A percentile compares a stretch with the other conserved stretches of the same genome.
These are phyloP conservation scores for Aleurites moluccanus DNA, from an alignment of 441 rosid genomes.

Conservation along the genomic window DNA sequence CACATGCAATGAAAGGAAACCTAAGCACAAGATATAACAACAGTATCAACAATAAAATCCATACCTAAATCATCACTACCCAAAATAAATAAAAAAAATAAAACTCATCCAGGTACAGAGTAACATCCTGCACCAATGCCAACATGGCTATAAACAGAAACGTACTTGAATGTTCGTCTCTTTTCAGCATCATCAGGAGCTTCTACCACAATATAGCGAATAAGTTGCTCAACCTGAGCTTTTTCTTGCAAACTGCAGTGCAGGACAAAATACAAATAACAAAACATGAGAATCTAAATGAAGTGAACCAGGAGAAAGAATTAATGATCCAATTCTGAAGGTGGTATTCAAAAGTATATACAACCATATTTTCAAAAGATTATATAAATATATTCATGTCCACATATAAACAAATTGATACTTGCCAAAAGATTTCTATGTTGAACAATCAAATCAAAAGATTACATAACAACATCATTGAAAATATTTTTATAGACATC, in stretches of 20 bases:
- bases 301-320: background rate
- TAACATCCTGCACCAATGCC: slow-evolving; percentile 3
- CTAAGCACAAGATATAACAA: slow-evolving; percentile 36
- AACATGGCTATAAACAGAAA: slow-evolving; percentile 10
- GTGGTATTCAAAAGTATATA: background rate
- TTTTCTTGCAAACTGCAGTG: slow-evolving; percentile 59
- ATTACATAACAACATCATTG: background rate
- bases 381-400: too few species aligned
- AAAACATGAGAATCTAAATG: background rate
- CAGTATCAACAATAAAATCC: slow-evolving; percentile 26
- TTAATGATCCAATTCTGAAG: background rate
- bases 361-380: too few species aligned
- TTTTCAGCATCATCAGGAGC: slow-evolving; percentile 77
- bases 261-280: background rate
- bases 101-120: background rate
- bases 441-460: background rate
- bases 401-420: background rate
- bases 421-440: background rate
- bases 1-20: slow-evolving; percentile 93
- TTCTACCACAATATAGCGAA: slow-evolving; percentile 72
- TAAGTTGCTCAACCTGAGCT: slow-evolving; percentile 68
- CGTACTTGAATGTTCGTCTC: slow-evolving; percentile 81
- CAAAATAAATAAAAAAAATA: background rate
- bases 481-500: background rate
- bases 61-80: slow-evolving; percentile 4